phyloP scores from a whole-genome alignment of 2,329 filamentous ascomycete genomes.

The Emmonsiellopsis sp. region DNA sequence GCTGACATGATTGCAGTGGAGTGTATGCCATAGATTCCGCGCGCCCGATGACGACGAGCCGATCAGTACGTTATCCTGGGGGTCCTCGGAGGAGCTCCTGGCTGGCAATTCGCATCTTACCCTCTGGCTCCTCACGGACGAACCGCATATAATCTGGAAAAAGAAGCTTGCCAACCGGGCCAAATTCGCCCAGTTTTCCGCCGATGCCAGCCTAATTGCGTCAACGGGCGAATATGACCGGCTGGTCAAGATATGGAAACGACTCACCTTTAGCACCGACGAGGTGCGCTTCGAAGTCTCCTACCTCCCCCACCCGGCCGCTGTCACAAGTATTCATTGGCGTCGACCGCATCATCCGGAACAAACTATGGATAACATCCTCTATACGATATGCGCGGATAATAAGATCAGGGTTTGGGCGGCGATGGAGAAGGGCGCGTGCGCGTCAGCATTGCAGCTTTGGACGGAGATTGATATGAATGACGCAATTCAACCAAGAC shows the following conservation, averaged over 20 bases:
- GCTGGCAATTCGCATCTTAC: slow-evolving; percentile 62
- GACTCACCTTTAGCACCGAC: slow-evolving; percentile 71
- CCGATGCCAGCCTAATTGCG: slow-evolving; percentile 79
- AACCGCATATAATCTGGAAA: slow-evolving; percentile 55
- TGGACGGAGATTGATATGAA: slow-evolving; percentile 74
- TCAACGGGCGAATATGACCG: slow-evolving; percentile 70
- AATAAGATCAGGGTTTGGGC: slow-evolving; percentile 76
- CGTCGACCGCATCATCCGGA: slow-evolving; percentile 66
- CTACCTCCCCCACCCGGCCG: slow-evolving; percentile 75
- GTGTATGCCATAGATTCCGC: slow-evolving; percentile 44
- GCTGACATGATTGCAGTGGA: slow-evolving; percentile 39
- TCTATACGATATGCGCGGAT: slow-evolving; percentile 84
- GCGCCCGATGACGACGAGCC: slow-evolving; percentile 32
- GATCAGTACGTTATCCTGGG: slow-evolving; percentile 70
- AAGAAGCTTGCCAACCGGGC: slow-evolving; percentile 63
- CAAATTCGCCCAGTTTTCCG: slow-evolving; percentile 70
- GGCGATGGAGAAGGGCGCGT: slow-evolving; percentile 60
- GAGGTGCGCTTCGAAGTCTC: slow-evolving; percentile 83
- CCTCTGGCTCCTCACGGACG: slow-evolving; percentile 53
- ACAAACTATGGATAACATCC: slow-evolving; percentile 71
- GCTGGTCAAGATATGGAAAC: slow-evolving; percentile 86
- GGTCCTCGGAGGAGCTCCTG: slow-evolving; percentile 72
- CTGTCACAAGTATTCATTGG: slow-evolving; percentile 82
- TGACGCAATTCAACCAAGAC: slow-evolving; percentile 55
- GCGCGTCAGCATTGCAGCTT: slow-evolving; percentile 60